Conservation (phyloP, 257 asterid species). For the Scutellaria barbata region DNA sequence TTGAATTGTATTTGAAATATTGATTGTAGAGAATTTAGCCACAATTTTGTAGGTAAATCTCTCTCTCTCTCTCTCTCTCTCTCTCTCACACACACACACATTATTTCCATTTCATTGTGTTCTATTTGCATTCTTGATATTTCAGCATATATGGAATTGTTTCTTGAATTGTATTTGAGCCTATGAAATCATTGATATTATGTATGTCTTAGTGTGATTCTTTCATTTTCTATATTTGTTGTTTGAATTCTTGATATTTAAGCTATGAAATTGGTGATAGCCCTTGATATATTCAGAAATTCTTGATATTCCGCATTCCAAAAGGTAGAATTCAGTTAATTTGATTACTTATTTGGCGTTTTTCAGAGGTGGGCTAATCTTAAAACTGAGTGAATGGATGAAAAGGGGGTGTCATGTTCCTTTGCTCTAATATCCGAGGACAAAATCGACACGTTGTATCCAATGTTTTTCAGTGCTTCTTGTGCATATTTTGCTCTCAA, state of each 20-base stretch:
- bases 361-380: constrained; percentile 36
- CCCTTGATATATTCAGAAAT: constrained; percentile 22
- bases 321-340: constrained; percentile 22
- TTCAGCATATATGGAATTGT: not conserved
- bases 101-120: too few relatives aligned
- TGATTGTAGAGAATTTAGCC: constrained; percentile 38
- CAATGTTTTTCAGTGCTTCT: constrained; percentile 75
- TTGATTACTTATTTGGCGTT: constrained; percentile 6
- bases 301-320: constrained; percentile 16
- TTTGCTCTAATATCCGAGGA: constrained; percentile 44
- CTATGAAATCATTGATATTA: not conserved
- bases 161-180: not conserved
- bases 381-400: constrained; percentile 52
- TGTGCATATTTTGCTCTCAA: constrained; percentile 72
- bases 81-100: too few relatives aligned
- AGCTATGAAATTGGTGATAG: constrained; percentile 9
- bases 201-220: not conserved
- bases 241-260: not conserved
- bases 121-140: too few relatives aligned
- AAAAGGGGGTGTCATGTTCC: constrained; percentile 51
- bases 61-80: too few relatives aligned
- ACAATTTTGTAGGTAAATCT: not conserved
- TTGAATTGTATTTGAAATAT: not conserved
- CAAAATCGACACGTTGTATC: constrained; percentile 52
- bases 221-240: not conserved